Conservation (phyloP, 805 yeast genomes). For the Yarrowia sp. region DNA sequence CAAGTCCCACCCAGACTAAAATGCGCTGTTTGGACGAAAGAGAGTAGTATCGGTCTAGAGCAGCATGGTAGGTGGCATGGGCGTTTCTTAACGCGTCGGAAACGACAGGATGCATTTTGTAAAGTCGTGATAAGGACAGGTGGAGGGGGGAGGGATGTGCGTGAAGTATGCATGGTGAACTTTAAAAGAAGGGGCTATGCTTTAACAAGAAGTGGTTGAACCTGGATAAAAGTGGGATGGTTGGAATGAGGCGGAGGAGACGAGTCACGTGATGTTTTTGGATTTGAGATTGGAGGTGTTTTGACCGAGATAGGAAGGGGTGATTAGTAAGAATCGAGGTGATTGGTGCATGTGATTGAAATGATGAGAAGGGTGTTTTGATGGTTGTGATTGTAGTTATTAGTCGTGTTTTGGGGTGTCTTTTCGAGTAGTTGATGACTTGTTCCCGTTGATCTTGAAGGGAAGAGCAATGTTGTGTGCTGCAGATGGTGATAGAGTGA, state of each 20-base stretch:
- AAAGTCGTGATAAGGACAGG: not conserved
- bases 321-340: not conserved
- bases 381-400: no score
- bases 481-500: no score
- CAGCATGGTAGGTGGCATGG: constrained; percentile 16
- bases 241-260: not conserved
- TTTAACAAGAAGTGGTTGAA: not conserved
- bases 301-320: not conserved
- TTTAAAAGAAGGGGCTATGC: not conserved
- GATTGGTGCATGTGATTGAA: not conserved
- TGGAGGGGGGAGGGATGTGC: not conserved
- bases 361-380: not conserved
- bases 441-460: no score
- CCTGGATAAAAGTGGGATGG: not conserved
- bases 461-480: no score
- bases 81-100: constrained; percentile 25
- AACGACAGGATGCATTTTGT: constrained; percentile 17
- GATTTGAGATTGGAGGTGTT: not conserved
- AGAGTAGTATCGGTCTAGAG: constrained; percentile 23
- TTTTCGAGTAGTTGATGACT: no score
- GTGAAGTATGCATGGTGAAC: not conserved
- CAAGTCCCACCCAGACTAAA: constrained; percentile 27
- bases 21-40: constrained; percentile 28
- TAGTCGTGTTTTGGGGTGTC: no score
- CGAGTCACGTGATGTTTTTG: not conserved